Base-by-base conservation (phyloP, 495 filamentous ascomycete genomes). In the Evansstolkia leycettana region DNA sequence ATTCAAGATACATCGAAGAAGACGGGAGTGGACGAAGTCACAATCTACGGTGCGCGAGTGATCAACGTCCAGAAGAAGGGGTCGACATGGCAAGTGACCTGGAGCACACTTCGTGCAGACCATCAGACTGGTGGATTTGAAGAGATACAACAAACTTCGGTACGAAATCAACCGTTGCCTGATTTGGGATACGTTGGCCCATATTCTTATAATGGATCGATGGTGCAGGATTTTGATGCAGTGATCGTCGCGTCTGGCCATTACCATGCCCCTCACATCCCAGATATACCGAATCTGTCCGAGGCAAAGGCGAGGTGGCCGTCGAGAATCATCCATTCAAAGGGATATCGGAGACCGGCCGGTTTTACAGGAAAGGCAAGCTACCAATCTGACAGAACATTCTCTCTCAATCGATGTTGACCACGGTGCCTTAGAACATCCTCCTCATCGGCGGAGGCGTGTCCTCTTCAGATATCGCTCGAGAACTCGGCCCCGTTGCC, bases 381-480 rank as follows among this genome's bases (percentile, higher is more conserved):
- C 4, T 26, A 7, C 24, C 24, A n/a, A 26, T 26, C 24, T 7
- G n/a, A 26, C 7, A 26, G 7, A 26, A 26, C n/a, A n/a, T n/a
- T n/a, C n/a, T n/a, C n/a, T n/a, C n/a, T n/a, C n/a, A n/a, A n/a
- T n/a, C n/a, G 24, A n/a, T 7, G n/a, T 12, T 33, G 17, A 25
- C 7, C 28, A 13, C 14, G 5, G n/a, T 10, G 23, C 34, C 37
- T 10, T 41, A 77, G 59, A 78, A 69, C 31, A 44, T 79, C 2
- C 60, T 81, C 3, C 48, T 79, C 13, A 58, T 81, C 24, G 77
- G 77, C 2, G 75, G 67, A 6, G 70, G 72, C 0, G 70, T 75
- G 2, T 81, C 77, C 0, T 64, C 75, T 1, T 45, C 65, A 2
- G 76, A 81, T 37, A 76, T 80, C 18, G 69, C 73, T 9, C 60